A percentile compares a stretch with the other conserved stretches of the same genome.
These are phyloP conservation scores for Linum lewisii DNA, from an alignment of 345 rosid species.

Conservation along the genomic window DNA sequence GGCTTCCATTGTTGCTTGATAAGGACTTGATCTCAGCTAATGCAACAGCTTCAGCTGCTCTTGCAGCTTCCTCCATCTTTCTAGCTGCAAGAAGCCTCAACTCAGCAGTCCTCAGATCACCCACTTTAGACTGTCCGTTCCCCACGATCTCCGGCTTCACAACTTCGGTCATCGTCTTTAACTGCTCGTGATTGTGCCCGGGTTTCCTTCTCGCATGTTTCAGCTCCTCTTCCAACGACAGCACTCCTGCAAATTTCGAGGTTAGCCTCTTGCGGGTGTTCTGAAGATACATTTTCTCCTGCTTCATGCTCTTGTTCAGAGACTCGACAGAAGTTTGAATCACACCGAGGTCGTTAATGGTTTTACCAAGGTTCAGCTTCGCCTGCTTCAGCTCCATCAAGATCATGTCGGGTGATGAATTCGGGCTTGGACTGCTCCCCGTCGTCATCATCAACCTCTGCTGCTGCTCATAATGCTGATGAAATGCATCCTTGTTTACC, in stretches of 20 bases:
- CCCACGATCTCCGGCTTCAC: constrained; percentile 23
- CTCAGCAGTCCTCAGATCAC: constrained; percentile 50
- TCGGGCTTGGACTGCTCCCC: constrained; percentile 37
- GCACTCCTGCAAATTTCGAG: constrained; percentile 44
- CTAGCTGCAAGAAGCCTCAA: constrained; percentile 87
- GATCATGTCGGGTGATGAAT: constrained; percentile 63
- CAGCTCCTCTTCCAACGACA: constrained; percentile 42
- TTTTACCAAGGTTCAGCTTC: constrained; percentile 70
- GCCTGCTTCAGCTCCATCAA: constrained; percentile 83
- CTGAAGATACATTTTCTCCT: constrained; percentile 57
- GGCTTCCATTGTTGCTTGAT: constrained; percentile 27
- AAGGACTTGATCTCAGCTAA: constrained; percentile 53
- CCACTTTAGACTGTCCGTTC: constrained; percentile 29
- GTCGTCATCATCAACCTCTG: constrained; percentile 3
- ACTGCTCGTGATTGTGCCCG: constrained; percentile 23
- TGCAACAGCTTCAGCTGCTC: constrained; percentile 90
- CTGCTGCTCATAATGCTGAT: constrained; percentile 18
- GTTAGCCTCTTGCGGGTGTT: constrained; percentile 57
- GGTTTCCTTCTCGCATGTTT: constrained; percentile 36
- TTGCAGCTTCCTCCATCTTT: constrained; percentile 99
- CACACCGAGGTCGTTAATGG: constrained; percentile 69
- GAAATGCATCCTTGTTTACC: constrained; percentile 38
- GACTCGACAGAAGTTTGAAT: constrained; percentile 75
- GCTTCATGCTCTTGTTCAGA: constrained; percentile 68
- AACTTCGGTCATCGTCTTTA: constrained; percentile 32